Percentiles rank a stretch among this genome's conserved stretches.
These are phyloP conservation scores for Cylindrotheca fusiformis DNA, from an alignment of 108 stramenopile genomes.

Conservation along the genomic window DNA sequence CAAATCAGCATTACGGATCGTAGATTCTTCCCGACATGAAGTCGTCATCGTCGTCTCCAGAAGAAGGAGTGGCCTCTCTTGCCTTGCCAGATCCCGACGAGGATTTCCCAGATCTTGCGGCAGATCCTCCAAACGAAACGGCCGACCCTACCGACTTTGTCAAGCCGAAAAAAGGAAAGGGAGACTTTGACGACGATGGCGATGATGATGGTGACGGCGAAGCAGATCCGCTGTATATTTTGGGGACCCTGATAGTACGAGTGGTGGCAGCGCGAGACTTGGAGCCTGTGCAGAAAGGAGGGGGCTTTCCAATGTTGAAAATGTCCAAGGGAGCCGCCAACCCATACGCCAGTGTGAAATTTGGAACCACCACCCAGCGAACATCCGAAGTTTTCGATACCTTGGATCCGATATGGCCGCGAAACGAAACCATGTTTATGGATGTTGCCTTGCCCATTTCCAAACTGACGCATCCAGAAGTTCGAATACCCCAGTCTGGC, in stretches of 20 bases:
- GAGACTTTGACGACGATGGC: slow-evolving; percentile 5
- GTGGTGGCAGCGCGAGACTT: slow-evolving; percentile 77
- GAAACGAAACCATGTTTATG: slow-evolving; percentile 75
- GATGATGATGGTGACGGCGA: neutral
- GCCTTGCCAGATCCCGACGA: slow-evolving; percentile 31
- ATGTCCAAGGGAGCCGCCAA: slow-evolving; percentile 29
- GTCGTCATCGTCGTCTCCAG: too few relatives aligned
- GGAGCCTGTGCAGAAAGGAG: slow-evolving; percentile 34
- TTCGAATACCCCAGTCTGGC: neutral
- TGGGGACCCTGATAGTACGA: slow-evolving; percentile 79
- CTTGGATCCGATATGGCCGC: slow-evolving; percentile 65
- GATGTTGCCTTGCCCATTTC: slow-evolving; percentile 63
- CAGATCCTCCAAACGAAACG: slow-evolving; percentile 3
- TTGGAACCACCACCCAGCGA: slow-evolving; percentile 55
- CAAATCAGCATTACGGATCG: too few relatives aligned
- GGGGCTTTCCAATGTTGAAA: slow-evolving; percentile 17
- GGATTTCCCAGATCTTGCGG: slow-evolving; percentile 8
- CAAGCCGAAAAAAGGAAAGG: slow-evolving; percentile 19
- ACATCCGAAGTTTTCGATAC: slow-evolving; percentile 60
- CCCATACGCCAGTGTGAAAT: slow-evolving; percentile 64
- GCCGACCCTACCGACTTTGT: slow-evolving; percentile 17
- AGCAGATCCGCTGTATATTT: slow-evolving; percentile 53
- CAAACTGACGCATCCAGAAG: slow-evolving; percentile 9
- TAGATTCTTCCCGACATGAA: too few relatives aligned
- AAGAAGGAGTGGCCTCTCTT: neutral